Percentiles rank a stretch among this genome's conserved stretches.
phyloP scores from a whole-genome alignment of 2,329 filamentous ascomycete species.

The Aureobasidium sp. region DNA sequence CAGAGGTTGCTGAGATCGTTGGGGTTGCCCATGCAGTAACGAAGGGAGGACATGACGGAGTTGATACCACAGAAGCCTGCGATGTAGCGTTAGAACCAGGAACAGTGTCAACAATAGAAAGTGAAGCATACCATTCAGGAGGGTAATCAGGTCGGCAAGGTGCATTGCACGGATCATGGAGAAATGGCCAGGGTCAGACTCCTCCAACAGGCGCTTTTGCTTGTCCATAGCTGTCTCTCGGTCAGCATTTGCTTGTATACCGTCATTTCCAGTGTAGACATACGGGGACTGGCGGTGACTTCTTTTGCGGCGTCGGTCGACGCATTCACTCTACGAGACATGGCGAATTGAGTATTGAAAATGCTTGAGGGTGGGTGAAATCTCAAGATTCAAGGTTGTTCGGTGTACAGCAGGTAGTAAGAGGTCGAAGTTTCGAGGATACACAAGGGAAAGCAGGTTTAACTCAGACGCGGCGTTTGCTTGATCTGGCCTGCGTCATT shows the following conservation, averaged over 20 bases:
- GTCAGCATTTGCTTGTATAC: conserved; percentile 16
- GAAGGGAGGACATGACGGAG: conserved; percentile 91
- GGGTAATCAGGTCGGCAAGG: conserved; percentile 75
- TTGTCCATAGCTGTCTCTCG: conserved; percentile 56
- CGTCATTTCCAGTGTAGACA: not conserved
- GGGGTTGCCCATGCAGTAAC: conserved; percentile 70
- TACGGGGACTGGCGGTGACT: conserved; percentile 20
- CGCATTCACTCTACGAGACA: conserved; percentile 57
- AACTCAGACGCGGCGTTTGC: not conserved
- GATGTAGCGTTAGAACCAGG: not conserved
- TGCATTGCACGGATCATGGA: conserved; percentile 56
- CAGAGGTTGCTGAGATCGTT: conserved; percentile 63
- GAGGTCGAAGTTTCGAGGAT: not conserved
- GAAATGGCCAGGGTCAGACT: conserved; percentile 63
- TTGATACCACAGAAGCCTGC: conserved; percentile 80
- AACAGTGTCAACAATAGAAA: not conserved
- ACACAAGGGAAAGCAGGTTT: conserved; percentile 13
- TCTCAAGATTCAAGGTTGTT: not conserved
- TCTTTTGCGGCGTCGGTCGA: conserved; percentile 45
- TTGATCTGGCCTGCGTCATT: conserved; percentile 1
- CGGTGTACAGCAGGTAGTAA: not conserved
- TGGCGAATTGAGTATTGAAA: conserved; percentile 27
- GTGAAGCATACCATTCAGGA: conserved; percentile 57
- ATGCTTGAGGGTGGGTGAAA: not conserved
- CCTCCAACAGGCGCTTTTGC: conserved; percentile 65